Evolutionary conservation across 805 yeast genomes (phyloP), one percentile per base, ranked within the genome.

Genomic region (Saccharomycopsis fodiens): DNA sequence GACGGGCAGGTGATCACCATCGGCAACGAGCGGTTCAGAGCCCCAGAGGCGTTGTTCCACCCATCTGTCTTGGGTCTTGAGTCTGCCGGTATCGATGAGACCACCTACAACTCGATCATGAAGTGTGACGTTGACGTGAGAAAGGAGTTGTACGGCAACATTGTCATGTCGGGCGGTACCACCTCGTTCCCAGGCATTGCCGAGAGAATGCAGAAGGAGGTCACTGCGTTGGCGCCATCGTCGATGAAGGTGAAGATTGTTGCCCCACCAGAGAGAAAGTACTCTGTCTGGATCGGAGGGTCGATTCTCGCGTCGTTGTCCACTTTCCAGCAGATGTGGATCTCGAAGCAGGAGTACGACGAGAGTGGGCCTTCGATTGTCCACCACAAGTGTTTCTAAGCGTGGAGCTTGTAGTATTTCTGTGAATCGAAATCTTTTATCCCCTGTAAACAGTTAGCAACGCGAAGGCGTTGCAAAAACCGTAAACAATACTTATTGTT

Each of bases 151-250:
- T 93, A 93, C 79, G 94, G 95, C 74, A 93, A 93, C 84, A 93
- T 93, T 66, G 98, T 93, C 68, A 84, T 93, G 93, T 89, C 97
- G 59, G 98, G 98, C 80, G 98, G 98, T 85, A 89, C 97, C 63
- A 93, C 98, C 61, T 88, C 93, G 97, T 93, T 88, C 96, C 97
- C 97, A 74, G 98, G 98, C 78, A 89, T 93, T 71, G 97, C 97
- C 72, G 97, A 93, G 81, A 91, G 98, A 80, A 87, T 93, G 96
- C 97, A 91, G 80, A 91, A 91, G 86, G 98, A 93, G 78, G 88
- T 93, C 66, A 87, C 97, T 61, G 96, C 97, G 62, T 82, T 93
- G 77, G 98, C 98, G 67, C 97, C 97, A 73, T 86, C 97, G 60
- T 87, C 97, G 53, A 93, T 93, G 97, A 93, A 93, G 88, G 96